Evolutionary conservation across 805 yeast genomes (phyloP).

Genomic region (Priceomyces castillae): DNA sequence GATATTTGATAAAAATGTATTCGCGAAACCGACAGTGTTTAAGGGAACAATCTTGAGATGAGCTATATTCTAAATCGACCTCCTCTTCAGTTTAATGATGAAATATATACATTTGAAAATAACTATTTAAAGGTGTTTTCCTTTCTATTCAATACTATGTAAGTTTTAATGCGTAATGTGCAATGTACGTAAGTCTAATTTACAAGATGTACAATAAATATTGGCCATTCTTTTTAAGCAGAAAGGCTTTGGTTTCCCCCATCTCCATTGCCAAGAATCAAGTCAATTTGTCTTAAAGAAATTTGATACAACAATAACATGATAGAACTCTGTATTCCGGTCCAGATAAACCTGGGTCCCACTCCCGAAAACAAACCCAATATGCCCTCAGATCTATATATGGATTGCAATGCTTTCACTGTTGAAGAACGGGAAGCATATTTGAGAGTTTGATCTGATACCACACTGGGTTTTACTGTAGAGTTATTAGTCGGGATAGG

Average conservation of each 20-base stretch:
- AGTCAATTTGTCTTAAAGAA: conserved; percentile 55
- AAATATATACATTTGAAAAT: too few relatives aligned
- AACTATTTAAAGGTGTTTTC: too few relatives aligned
- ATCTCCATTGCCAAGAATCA: neutral
- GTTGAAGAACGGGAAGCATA: conserved; percentile 25
- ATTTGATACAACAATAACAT: conserved; percentile 88
- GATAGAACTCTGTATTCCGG: conserved; percentile 89
- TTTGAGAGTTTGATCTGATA: conserved; percentile 6
- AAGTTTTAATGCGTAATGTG: neutral
- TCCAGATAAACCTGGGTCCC: conserved; percentile 96
- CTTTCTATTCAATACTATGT: too few relatives aligned
- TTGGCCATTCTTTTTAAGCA: neutral
- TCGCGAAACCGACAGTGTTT: too few relatives aligned
- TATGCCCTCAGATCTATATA: conserved; percentile 73
- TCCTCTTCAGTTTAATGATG: too few relatives aligned
- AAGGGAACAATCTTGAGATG: too few relatives aligned
- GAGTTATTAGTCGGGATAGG: conserved; percentile 33
- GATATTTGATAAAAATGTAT: too few relatives aligned
- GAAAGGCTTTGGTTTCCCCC: neutral
- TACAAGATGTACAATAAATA: neutral
- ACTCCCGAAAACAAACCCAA: conserved; percentile 88
- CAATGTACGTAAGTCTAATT: neutral
- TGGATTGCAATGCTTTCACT: conserved; percentile 29
- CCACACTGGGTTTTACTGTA: neutral
- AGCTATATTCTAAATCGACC: too few relatives aligned